phyloP scores from a whole-genome alignment of 345 rosid genomes.

The Pugionium cornutum region DNA sequence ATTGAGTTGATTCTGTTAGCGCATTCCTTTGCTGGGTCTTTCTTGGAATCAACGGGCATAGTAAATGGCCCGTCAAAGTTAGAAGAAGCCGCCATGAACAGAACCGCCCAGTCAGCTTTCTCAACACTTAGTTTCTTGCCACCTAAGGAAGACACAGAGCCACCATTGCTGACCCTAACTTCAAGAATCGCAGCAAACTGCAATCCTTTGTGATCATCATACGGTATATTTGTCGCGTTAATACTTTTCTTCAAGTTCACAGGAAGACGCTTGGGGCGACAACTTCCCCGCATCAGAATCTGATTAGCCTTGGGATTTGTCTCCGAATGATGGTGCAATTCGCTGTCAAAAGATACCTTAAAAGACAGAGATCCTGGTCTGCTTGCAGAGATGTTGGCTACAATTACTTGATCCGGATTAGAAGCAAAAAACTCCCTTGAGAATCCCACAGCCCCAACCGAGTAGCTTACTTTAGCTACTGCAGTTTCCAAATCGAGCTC shows the following conservation, averaged over 20 bases:
- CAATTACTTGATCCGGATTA: slow-evolving; percentile 66
- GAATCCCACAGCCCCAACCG: slow-evolving; percentile 58
- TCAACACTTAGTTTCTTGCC: slow-evolving; percentile 68
- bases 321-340: slow-evolving; percentile 54
- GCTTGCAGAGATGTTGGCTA: slow-evolving; percentile 63
- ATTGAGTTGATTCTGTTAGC: slow-evolving; percentile 44
- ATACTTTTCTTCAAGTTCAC: slow-evolving; percentile 43
- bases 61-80: slow-evolving; percentile 83
- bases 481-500: slow-evolving; percentile 92
- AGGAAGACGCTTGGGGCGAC: slow-evolving; percentile 68
- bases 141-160: slow-evolving; percentile 50
- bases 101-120: slow-evolving; percentile 76
- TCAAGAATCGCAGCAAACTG: slow-evolving; percentile 69
- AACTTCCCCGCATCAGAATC: slow-evolving; percentile 68
- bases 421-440: slow-evolving; percentile 79
- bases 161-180: slow-evolving; percentile 61
- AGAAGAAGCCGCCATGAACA: slow-evolving; percentile 63
- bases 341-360: slow-evolving; percentile 61
- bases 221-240: slow-evolving; percentile 36
- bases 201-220: slow-evolving; percentile 60
- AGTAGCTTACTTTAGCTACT: slow-evolving; percentile 63
- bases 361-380: slow-evolving; percentile 69
- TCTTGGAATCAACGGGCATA: slow-evolving; percentile 70
- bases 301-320: slow-evolving; percentile 49
- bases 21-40: slow-evolving; percentile 57